Evolutionary conservation across 2,329 filamentous ascomycete genomes (phyloP).

Genomic region (Ophiostoma sp.): DNA sequence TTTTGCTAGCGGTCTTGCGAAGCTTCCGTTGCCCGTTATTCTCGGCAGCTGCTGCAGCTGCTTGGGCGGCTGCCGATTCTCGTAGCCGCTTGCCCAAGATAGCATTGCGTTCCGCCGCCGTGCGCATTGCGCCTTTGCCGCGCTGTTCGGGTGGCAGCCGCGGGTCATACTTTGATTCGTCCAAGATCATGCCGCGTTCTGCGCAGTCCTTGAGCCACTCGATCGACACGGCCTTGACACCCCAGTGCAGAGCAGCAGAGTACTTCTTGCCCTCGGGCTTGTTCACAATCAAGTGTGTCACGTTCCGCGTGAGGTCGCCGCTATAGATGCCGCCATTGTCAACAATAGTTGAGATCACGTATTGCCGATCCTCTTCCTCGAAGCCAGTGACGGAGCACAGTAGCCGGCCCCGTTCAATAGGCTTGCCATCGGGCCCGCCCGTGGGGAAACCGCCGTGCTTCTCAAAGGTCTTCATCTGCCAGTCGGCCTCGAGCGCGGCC

Average conservation of each 20-base stretch:
- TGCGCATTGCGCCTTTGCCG: conserved; percentile 56
- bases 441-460: conserved; percentile 42
- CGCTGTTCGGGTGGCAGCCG: conserved; percentile 62
- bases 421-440: conserved; percentile 21
- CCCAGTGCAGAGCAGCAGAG: conserved; percentile 76
- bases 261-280: conserved; percentile 84
- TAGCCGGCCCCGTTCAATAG: conserved; percentile 38
- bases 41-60: conserved; percentile 40
- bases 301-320: conserved; percentile 76
- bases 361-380: conserved; percentile 58
- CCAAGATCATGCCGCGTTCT: conserved; percentile 80
- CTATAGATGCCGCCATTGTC: conserved; percentile 76
- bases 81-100: conserved; percentile 56
- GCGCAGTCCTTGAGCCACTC: conserved; percentile 84
- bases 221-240: conserved; percentile 68
- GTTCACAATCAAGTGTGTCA: conserved; percentile 81
- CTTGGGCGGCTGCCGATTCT: conserved; percentile 37
- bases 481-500: conserved; percentile 58
- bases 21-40: conserved; percentile 67
- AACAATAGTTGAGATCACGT: conserved; percentile 62
- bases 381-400: conserved; percentile 54
- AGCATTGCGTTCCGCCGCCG: conserved; percentile 37
- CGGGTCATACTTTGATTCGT: conserved; percentile 81
- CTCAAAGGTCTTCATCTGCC: conserved; percentile 60
- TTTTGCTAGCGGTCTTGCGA: conserved; percentile 79